A percentile compares a stretch with the other conserved stretches of the same genome.
Conservation (phyloP, 2,329 filamentous ascomycete genomes). For the Cladosporium sp. region DNA sequence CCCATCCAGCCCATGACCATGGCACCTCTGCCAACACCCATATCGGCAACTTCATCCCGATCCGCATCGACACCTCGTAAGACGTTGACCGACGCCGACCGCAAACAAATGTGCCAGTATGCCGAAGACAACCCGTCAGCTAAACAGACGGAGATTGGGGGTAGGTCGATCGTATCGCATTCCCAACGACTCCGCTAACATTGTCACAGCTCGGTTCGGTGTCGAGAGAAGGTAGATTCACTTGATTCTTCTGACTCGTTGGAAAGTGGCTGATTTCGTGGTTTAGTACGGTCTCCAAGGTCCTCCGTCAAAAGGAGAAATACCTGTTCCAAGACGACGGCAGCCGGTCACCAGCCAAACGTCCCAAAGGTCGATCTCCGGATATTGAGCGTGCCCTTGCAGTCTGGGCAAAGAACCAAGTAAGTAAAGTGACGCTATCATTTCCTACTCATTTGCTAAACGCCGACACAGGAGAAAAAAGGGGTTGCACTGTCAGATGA, state of each 20-base stretch:
- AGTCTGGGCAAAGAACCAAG: constrained; percentile 75
- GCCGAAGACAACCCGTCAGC: constrained; percentile 85
- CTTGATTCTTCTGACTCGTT: not conserved
- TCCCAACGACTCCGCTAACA: constrained; percentile 33
- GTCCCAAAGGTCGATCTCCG: constrained; percentile 78
- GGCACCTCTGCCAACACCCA: constrained; percentile 55
- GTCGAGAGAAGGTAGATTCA: constrained; percentile 89
- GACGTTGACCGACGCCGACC: constrained; percentile 87
- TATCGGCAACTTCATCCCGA: constrained; percentile 48
- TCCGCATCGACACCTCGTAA: constrained; percentile 46
- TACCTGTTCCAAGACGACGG: constrained; percentile 82
- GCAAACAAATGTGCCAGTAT: constrained; percentile 90
- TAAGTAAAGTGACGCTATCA: constrained; percentile 12
- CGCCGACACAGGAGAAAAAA: constrained; percentile 61
- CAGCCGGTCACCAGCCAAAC: constrained; percentile 76
- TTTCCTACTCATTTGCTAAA: not conserved
- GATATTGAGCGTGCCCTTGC: constrained; percentile 90
- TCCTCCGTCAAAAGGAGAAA: constrained; percentile 89
- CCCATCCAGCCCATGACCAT: constrained; percentile 46
- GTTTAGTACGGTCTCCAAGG: constrained; percentile 94
- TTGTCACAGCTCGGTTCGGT: constrained; percentile 72
- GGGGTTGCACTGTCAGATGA: constrained; percentile 73
- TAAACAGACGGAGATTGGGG: constrained; percentile 95
- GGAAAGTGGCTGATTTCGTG: constrained; percentile 20
- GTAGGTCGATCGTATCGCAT: constrained; percentile 48